Base-by-base conservation (phyloP, 148 eudicot genomes). In the Hydrangea macrophylla region DNA sequence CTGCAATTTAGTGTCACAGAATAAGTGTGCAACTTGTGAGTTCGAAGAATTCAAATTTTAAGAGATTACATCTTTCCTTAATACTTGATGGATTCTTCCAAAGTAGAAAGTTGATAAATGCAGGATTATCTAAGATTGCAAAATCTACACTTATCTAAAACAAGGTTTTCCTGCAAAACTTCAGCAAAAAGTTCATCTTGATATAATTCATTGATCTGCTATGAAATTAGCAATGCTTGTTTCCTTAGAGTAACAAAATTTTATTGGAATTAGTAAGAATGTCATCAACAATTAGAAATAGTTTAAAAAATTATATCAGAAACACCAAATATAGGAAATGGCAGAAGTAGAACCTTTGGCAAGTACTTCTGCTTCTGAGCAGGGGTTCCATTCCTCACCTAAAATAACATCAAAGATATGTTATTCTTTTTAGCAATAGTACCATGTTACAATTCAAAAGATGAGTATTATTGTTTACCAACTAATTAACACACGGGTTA, bases 301-400 rank as follows among this genome's bases (percentile, higher is more conserved):
- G 20, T 24, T 22, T 36, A 23, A 15, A 32, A 30, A 23, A 65
- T 23, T n/a, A 17, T 25, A n/a, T 11, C 55, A 0, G 15, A 40
- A 20, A 18, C 18, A 39, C n/a, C n/a, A 13, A 23, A 18, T 17
- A 18, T 20, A 20, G 55, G 28, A 20, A 30, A 27, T 2, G 3
- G 51, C 11, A 13, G 58, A 68, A 70, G 60, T 65, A 67, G 67
- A 75, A 94, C 99, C 99, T 94, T 89, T 51, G 97, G 97, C 69
- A 94, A 79, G 77, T 88, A 94, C 76, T 89, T 94, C 83, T 85
- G 68, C 84, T 91, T 94, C 84, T 94, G 99, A 25, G 83, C 80
- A 75, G 91, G 79, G 61, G 74, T 85, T 70, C 88, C 99, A 75
- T 94, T 87, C 80, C 92, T 91, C 77, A 89, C 98, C 98, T 93